Conservation (phyloP, 192 early-diverging fungal species). For the Umbelopsis sp. region DNA sequence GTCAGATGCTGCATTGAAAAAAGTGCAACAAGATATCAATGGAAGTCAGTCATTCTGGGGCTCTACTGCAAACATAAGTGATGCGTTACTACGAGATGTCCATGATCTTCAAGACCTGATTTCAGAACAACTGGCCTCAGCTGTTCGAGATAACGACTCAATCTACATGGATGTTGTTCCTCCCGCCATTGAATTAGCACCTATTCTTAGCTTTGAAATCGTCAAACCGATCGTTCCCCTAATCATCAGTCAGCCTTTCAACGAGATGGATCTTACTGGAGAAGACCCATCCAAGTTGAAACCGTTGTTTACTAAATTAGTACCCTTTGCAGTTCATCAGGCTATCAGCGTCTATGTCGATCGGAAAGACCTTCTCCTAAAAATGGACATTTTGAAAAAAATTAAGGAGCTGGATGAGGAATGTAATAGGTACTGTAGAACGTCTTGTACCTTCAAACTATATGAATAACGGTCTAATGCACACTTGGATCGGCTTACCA, state of each 20-base stretch:
- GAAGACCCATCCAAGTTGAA: conserved; percentile 16
- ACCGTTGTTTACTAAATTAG: conserved; percentile 80
- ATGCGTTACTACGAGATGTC: neutral
- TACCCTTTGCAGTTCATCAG: conserved; percentile 92
- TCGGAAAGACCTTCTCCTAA: conserved; percentile 76
- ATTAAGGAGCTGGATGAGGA: conserved; percentile 59
- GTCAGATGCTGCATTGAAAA: conserved; percentile 37
- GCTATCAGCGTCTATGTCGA: conserved; percentile 83
- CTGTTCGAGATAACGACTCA: conserved; percentile 76
- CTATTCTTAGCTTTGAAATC: conserved; percentile 74
- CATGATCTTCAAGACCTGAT: conserved; percentile 27
- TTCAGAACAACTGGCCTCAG: conserved; percentile 5
- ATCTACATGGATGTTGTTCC: conserved; percentile 87
- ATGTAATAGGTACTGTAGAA: conserved; percentile 2
- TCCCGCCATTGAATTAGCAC: conserved; percentile 48
- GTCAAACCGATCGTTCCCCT: conserved; percentile 57
- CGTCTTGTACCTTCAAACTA: neutral
- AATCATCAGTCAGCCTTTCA: conserved; percentile 43
- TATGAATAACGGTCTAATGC: neutral
- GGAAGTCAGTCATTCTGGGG: neutral
- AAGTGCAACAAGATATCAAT: conserved; percentile 8
- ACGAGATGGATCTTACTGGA: conserved; percentile 51
- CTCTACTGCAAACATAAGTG: neutral
- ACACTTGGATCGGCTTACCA: neutral
- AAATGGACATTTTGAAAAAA: conserved; percentile 59